Evolutionary conservation across 192 early-diverging fungal genomes (phyloP).

Genomic region (Podila epicladia): DNA sequence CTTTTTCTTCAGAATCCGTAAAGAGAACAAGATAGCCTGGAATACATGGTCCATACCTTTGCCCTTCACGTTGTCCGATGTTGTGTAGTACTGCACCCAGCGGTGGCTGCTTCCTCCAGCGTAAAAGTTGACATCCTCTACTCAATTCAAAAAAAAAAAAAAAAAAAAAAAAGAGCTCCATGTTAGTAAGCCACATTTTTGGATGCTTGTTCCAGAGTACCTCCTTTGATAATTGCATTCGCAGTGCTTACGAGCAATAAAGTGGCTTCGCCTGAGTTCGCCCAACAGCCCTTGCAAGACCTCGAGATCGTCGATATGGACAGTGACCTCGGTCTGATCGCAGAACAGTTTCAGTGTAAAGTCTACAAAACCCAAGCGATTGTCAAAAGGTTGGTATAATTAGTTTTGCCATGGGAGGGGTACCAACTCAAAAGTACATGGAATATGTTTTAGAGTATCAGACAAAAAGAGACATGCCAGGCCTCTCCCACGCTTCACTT

Average conservation of each 20-base stretch:
- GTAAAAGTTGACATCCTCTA: constrained; percentile 52
- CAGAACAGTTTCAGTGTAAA: constrained; percentile 44
- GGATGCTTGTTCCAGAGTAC: not conserved
- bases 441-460: not conserved
- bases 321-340: constrained; percentile 36
- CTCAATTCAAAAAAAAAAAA: not conserved
- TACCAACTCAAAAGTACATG: too few relatives aligned
- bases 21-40: too few relatives aligned
- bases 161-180: not conserved
- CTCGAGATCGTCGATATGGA: constrained; percentile 39
- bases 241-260: constrained; percentile 31
- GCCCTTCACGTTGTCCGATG: constrained; percentile 7
- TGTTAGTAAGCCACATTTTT: not conserved
- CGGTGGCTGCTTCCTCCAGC: constrained; percentile 51
- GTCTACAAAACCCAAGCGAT: constrained; percentile 1
- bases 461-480: not conserved
- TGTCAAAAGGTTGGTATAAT: not conserved
- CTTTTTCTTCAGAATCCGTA: too few relatives aligned
- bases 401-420: too few relatives aligned
- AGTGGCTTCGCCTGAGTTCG: constrained; percentile 38
- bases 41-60: constrained; percentile 1
- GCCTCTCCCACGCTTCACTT: not conserved
- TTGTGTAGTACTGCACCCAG: constrained; percentile 52
- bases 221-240: not conserved
- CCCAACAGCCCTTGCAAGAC: constrained; percentile 32